Base-by-base conservation (phyloP, 2,329 filamentous ascomycete species). In the Venturia asperata region DNA sequence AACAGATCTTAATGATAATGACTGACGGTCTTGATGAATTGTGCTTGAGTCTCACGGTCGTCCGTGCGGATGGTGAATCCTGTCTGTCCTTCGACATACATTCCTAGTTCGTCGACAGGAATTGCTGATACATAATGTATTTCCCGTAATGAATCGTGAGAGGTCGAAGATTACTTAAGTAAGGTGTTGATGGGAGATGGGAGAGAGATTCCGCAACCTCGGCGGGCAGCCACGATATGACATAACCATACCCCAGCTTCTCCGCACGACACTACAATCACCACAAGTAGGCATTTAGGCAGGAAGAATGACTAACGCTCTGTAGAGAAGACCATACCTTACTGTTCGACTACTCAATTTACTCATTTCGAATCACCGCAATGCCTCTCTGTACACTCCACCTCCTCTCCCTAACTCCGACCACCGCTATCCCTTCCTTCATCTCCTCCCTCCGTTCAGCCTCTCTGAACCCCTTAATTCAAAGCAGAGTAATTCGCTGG, bases 381-480 rank as follows among this genome's bases (percentile, higher is more conserved):
- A 83, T 83, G 80, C 80, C 80, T 63, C 74, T 82, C 67, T 79
- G 77, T 68, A 79, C 79, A 1, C 69, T 82, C 60, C 74, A 80
- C 68, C 77, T 83, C 65, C 67, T 83, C 60, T 73, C 77, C 37
- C 76, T 83, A 3, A 68, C 71, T 19, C 64, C 67, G 34, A 68
- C 70, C 34, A 69, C 72, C 47, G 69, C 74, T 6, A 70, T 77
- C 24, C 64, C 74, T 3, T 69, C 72, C 37, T 82, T 80, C 72
- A 72, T 82, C 64, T 68, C 72, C 3, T 71, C 74, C 21, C 73
- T 83, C 62, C 70, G 70, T 34, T 67, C 68, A 0, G 66, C 72
- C 21, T 67, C 70, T n/a, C 37, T 76, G 34, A 72, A 73, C 30
- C 79, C 80, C 0, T 73, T 83, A 2, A 74, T 80, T 1, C 69